These are phyloP conservation scores for Pleurozium schreberi DNA, from an alignment of 225 moss, liverwort and hornwort species.

Conservation along the genomic window DNA sequence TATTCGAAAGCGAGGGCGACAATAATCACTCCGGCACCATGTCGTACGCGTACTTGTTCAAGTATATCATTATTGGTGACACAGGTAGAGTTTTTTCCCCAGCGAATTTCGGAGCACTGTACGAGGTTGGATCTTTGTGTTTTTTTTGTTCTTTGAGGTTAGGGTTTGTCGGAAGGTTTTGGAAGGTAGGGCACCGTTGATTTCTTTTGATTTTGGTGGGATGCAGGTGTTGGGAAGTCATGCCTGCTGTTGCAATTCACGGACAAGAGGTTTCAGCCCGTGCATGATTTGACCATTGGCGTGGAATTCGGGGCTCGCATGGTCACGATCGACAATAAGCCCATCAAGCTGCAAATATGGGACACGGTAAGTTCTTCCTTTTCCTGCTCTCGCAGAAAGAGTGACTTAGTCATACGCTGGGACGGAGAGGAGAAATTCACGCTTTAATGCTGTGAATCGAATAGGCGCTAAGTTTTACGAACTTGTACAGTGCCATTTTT, in stretches of 20 bases:
- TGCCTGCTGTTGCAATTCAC: constrained; percentile 95
- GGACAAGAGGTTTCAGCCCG: constrained; percentile 96
- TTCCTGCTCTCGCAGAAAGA: background rate
- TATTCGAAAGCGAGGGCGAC: no score
- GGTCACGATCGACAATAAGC: constrained; percentile 96
- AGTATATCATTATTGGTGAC: no score
- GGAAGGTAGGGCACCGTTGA: no score
- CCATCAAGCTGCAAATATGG: constrained; percentile 99
- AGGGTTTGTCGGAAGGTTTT: no score
- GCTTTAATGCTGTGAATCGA: background rate
- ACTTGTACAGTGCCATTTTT: no score
- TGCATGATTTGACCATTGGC: constrained; percentile 94
- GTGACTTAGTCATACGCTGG: background rate
- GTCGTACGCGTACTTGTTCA: no score
- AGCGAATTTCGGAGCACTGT: no score
- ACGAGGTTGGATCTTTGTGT: no score
- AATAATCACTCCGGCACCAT: no score
- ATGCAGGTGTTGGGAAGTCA: constrained; percentile 86
- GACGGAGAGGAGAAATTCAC: background rate
- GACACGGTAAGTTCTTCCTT: constrained; percentile 55
- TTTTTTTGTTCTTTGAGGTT: no score
- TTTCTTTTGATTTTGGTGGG: background rate
- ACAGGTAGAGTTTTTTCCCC: no score
- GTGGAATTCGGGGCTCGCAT: constrained; percentile 98
- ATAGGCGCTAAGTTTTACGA: background rate